Base-by-base conservation (phyloP, 495 filamentous ascomycete species). In the Umbilicaria muhlenbergii region DNA sequence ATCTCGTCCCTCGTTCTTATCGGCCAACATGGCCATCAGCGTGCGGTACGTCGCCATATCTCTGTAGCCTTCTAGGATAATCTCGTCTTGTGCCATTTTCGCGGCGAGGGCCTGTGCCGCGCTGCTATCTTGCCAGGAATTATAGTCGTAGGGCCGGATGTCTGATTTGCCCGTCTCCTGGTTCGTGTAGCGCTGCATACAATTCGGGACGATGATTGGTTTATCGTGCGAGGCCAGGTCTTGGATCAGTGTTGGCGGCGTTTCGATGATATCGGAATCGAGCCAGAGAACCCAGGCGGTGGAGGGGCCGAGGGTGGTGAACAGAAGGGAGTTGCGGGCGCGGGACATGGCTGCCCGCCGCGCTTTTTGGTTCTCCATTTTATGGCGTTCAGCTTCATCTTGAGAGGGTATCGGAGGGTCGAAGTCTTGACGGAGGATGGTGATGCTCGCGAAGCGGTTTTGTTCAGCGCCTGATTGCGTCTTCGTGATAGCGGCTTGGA, bases 231-330 rank as follows among this genome's bases (percentile, higher is more conserved):
- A 57, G 5, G 91, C 88, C 11, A 98, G 77, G 58, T 98, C 91
- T 60, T 98, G 86, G 52, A 98, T 94, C 11, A 98, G 67, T 5
- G 75, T 75, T 2, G 75, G 61, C 0, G 91, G 91, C 1, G 85
- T 86, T 62, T 98, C 91, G 49, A 96, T 51, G 49, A 98, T 84
- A 54, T 98, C 91, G 19, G 81, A 73, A 54, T 98, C 91, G 19
- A 98, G 66, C 91, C 91, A 98, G 40, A 98, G 68, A 18, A 98
- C 88, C 91, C 91, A 98, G 5, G 84, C 84, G 0, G 87, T 95
- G 14, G 74, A 71, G n/a, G 86, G 87, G 3, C 91, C 92, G 11
- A 98, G 68, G 0, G 89, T 96, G n/a, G 92, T 95, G 64, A 96
- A 98, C 45, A 98, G 69, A 17, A 98, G 71, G 36, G 83, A 89